These are phyloP conservation scores for Marasmius sp. DNA, from an alignment of 1,284 basidiomycete species.

Conservation along the genomic window DNA sequence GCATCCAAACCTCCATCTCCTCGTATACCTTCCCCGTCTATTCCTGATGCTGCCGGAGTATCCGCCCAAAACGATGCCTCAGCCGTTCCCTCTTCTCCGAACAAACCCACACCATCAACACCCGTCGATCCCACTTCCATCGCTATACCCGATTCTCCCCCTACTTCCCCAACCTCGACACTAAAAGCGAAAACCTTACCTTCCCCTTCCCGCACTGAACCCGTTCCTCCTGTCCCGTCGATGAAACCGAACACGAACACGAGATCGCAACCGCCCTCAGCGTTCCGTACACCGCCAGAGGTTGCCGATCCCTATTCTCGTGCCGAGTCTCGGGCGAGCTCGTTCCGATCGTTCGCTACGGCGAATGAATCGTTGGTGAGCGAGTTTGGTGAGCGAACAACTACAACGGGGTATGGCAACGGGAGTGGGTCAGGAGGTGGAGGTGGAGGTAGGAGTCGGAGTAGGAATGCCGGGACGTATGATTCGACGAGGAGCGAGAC, in stretches of 20 bases:
- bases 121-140: background rate
- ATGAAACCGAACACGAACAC: background rate
- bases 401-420: background rate
- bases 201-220: background rate
- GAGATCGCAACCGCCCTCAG: constrained; percentile 17
- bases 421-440: background rate
- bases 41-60: background rate
- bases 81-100: background rate
- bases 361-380: constrained; percentile 30
- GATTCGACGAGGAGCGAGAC: background rate
- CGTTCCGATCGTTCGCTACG: constrained; percentile 33
- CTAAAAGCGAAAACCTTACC: background rate
- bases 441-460: background rate
- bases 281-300: constrained; percentile 20
- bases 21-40: background rate
- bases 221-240: background rate
- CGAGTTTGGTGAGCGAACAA: constrained; percentile 4
- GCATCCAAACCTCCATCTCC: background rate
- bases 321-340: constrained; percentile 34
- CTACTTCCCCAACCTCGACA: background rate
- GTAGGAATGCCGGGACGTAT: background rate
- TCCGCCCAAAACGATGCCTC: background rate
- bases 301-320: constrained; percentile 18
- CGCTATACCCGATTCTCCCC: background rate
- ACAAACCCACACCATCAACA: background rate